Conservation (phyloP, 2,329 filamentous ascomycete genomes). For the Fusarium domesticum region DNA sequence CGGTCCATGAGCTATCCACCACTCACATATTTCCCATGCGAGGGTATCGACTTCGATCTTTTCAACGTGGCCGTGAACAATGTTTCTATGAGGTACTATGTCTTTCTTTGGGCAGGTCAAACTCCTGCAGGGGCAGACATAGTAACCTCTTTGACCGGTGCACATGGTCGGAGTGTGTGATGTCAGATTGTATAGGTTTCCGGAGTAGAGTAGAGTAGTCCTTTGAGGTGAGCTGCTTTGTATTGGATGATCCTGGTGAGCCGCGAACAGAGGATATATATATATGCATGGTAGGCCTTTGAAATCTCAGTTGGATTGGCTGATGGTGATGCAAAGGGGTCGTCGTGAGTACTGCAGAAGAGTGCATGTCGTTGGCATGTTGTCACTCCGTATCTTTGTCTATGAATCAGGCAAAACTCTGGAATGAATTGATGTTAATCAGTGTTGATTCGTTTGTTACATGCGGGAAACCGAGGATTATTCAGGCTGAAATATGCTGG, state of each 20-base stretch:
- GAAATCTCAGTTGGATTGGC: not conserved
- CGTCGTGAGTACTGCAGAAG: not conserved
- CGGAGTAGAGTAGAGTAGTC: not conserved
- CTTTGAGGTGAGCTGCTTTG: not conserved
- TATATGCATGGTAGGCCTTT: not conserved
- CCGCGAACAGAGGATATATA: not conserved
- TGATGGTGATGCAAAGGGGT: not conserved
- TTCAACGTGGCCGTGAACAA: constrained; percentile 21
- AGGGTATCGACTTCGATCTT: constrained; percentile 22
- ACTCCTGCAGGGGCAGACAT: constrained; percentile 26
- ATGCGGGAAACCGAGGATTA: constrained; percentile 13
- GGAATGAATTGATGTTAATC: not conserved
- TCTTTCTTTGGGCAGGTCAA: constrained; percentile 17
- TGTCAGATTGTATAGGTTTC: not conserved
- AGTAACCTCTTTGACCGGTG: constrained; percentile 26
- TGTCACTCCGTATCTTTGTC: not conserved
- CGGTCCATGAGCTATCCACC: constrained; percentile 27
- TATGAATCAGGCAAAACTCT: not conserved
- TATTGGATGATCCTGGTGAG: not conserved
- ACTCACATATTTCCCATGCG: constrained; percentile 27
- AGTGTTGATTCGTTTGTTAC: constrained; percentile 5
- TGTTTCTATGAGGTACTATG: constrained; percentile 15
- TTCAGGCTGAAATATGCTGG: too few species aligned
- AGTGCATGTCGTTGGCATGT: not conserved
- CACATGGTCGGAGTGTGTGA: constrained; percentile 18